Conservation (phyloP, 169 alveolate genomes). For the Cryptosporidium parvum region DNA sequence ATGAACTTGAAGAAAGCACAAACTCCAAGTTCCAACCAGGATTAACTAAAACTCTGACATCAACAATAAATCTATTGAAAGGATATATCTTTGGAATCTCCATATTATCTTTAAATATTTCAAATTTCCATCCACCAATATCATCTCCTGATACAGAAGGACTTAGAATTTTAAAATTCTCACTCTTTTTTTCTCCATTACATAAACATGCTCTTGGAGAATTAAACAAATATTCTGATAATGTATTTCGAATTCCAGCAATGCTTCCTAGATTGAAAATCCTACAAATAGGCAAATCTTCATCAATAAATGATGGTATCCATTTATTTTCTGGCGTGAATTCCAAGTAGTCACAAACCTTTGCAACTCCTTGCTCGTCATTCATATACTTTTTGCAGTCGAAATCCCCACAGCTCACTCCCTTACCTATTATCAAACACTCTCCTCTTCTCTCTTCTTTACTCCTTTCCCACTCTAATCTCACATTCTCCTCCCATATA, state of each 20-base stretch:
- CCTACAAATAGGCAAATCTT: slow-evolving; percentile 22
- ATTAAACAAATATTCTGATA: not conserved
- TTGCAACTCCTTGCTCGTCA: not conserved
- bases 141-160: slow-evolving; percentile 18
- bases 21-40: slow-evolving; percentile 75
- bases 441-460: not conserved
- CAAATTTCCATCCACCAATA: slow-evolving; percentile 48
- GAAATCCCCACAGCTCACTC: slow-evolving; percentile 12
- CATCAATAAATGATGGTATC: slow-evolving; percentile 58
- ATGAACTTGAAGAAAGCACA: not conserved
- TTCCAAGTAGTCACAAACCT: not conserved
- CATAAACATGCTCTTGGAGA: slow-evolving; percentile 23
- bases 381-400: slow-evolving; percentile 5
- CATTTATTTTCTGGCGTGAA: slow-evolving; percentile 11
- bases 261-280: slow-evolving; percentile 1
- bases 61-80: slow-evolving; percentile 45
- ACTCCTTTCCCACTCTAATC: not conserved
- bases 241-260: not conserved
- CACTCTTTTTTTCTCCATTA: not conserved
- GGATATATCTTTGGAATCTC: slow-evolving; percentile 44
- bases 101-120: not conserved
- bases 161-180: slow-evolving; percentile 1
- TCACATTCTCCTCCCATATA: slow-evolving; percentile 39
- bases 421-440: slow-evolving; percentile 26
- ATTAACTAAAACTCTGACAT: slow-evolving; percentile 38